Conservation (phyloP, 2,329 filamentous ascomycete genomes). For the Aaosphaeria arxii region DNA sequence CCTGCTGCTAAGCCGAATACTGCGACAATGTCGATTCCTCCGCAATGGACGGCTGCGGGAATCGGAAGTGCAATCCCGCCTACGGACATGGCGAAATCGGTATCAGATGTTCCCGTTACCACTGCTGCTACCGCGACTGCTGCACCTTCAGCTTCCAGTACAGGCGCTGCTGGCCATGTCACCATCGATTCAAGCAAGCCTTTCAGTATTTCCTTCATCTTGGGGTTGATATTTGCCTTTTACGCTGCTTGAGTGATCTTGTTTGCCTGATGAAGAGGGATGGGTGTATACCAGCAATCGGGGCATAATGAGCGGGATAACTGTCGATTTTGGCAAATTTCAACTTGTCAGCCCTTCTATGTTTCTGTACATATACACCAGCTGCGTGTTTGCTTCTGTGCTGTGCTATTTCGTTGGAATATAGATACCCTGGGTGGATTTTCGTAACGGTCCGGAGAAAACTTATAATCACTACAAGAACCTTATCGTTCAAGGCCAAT, state of each 20-base stretch:
- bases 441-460: no score
- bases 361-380: no score
- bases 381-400: no score
- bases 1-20: conserved; percentile 43
- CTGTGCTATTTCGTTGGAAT: no score
- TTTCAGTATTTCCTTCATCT: conserved; percentile 20
- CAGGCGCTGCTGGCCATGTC: conserved; percentile 16
- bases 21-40: conserved; percentile 42
- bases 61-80: conserved; percentile 47
- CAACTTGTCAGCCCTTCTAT: no score
- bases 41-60: conserved; percentile 46
- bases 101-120: conserved; percentile 22
- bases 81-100: conserved; percentile 36
- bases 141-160: conserved; percentile 12
- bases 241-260: conserved; percentile 4
- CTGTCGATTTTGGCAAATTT: no score
- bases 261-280: no score
- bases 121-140: conserved; percentile 12
- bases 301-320: no score
- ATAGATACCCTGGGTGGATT: no score
- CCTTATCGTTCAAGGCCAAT: no score
- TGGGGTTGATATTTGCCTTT: conserved; percentile 21
- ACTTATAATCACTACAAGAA: no score
- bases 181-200: conserved; percentile 13
- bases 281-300: no score